Base-by-base conservation (phyloP, 148 eudicot genomes). In the Mesembryanthemum crystallinum region DNA sequence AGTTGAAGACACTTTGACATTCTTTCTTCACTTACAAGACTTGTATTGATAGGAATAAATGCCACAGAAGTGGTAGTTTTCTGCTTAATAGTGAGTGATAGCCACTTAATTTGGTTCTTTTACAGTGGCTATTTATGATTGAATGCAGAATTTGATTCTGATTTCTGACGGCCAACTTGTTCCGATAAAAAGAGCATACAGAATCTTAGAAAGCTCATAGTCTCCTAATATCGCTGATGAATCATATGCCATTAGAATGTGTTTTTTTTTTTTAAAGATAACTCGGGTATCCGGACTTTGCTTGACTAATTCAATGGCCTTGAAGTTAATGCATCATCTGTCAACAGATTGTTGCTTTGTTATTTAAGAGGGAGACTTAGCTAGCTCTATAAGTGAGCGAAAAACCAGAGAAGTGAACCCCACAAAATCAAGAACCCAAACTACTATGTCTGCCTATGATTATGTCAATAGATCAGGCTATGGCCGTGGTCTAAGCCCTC, bases 391-490 rank as follows among this genome's bases (percentile, higher is more conserved):
- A 80, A 27, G 47, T 28, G 13, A 25, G 21, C 61, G n/a, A 30
- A 67, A 60, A 42, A 39, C 28, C 23, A 30, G 13, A 64, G 25
- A 21, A 64, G 30, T 21, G 23, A 32, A 20, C 73, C n/a, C 10
- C 21, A 71, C 17, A 54, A 3, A 43, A 45, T 11, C 0, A 70
- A 0, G 30, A 54, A 71, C 14, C 32, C 52, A 30, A 14, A 54
- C 30, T 3, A 42, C n/a, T 28, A 80, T 80, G 83, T 81, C 77
- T 66, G 62, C 33, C 4, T 72, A 70, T 57, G 73, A 45, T 45
- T 66, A 80, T 47, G 58, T 20, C 13, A 62, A 30, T 62, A 60
- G 27, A 68, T 27, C 81, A 71, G 79, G 51, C 61, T 57, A 81
- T 33, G 73, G 29, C 20, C 72, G 14, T 9, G 30, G 76, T 66